Evolutionary conservation across 2,329 filamentous ascomycete species (phyloP), one percentile per base, ranked within the genome.

Genomic region (Claviceps humidiphila): DNA sequence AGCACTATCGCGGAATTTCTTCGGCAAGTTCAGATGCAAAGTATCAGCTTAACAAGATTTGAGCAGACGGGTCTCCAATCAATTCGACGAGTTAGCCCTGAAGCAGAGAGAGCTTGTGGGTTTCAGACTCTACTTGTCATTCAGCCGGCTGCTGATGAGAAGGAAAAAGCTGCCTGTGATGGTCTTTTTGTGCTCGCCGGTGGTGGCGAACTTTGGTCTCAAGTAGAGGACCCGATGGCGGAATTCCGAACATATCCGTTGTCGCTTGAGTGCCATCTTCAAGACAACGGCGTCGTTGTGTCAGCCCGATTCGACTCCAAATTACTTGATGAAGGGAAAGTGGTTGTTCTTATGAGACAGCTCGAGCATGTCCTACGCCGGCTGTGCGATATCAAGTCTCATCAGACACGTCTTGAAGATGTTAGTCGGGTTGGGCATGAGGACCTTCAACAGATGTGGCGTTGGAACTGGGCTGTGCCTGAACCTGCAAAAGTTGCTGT

Each of bases 11-110:
- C 49, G n/a, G 49, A 51, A n/a, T 42, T 59, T 5, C 49, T 59
- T n/a, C 22, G 50, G 20, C 38, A 46, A 11, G 49, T 65, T 6
- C 63, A 66, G 55, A 49, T 53, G 11, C 58, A 57, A 48, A 47
- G 57, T 4, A 43, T 54, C 37, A 58, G 62, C 47, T 61, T 59
- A 56, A 58, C 57, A 14, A 45, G 54, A 2, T 61, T 56, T 44
- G 65, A 63, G 46, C 56, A 63, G 14, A 57, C 61, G 14, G 60
- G 62, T 30, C 49, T 67, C 2, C 58, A 61, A 3, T 56, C 61
- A 39, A 58, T 50, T 74, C 53, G 55, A 16, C 50, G 53, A 26
- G 16, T 58, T 3, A 47, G 50, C 17, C 24, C 48, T 2, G 52
- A 58, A n/a, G 50, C 58, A 11, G 53, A 51, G 5, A n/a, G 51